These are phyloP conservation scores for Podaxis sp. DNA, from an alignment of 768 basidiomycete species.

Conservation along the genomic window DNA sequence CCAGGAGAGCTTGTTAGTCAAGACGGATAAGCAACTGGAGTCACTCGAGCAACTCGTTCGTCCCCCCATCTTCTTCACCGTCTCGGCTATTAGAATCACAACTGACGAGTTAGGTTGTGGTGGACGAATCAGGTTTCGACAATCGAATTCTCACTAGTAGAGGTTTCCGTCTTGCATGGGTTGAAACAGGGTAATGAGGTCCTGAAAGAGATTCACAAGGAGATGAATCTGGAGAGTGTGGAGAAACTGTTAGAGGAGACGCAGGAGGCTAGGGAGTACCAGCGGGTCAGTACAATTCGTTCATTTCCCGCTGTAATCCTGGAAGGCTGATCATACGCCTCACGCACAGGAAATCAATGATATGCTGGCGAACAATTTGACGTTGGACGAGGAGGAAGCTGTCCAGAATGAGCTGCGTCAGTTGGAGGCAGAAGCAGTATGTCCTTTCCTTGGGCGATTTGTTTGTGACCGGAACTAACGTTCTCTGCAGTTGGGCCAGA, in stretches of 20 bases:
- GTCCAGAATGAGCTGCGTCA: conserved; percentile 81
- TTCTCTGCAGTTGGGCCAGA: conserved; percentile 29
- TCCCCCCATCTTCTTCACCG: neutral
- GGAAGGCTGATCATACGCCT: neutral
- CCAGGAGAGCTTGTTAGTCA: conserved; percentile 81
- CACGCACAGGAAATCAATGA: conserved; percentile 81
- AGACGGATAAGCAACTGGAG: conserved; percentile 90
- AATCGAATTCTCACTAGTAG: conserved; percentile 94
- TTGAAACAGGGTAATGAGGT: conserved; percentile 93
- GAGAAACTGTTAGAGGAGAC: conserved; percentile 94
- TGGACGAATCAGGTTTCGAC: conserved; percentile 71
- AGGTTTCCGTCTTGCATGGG: conserved; percentile 90
- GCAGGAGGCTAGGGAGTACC: conserved; percentile 88
- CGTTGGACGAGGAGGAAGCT: conserved; percentile 89
- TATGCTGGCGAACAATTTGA: conserved; percentile 79
- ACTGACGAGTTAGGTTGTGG: neutral
- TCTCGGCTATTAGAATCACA: neutral
- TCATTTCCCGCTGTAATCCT: neutral
- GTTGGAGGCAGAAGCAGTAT: conserved; percentile 64
- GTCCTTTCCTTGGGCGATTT: conserved; percentile 22
- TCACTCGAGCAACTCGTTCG: conserved; percentile 85
- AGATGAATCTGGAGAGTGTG: conserved; percentile 90
- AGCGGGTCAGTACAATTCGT: conserved; percentile 52
- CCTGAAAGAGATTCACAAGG: conserved; percentile 89
- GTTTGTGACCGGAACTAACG: conserved; percentile 7